Evolutionary conservation across 495 filamentous ascomycete species (phyloP), one percentile per base, ranked within the genome.

Genomic region (Tuber aestivum): DNA sequence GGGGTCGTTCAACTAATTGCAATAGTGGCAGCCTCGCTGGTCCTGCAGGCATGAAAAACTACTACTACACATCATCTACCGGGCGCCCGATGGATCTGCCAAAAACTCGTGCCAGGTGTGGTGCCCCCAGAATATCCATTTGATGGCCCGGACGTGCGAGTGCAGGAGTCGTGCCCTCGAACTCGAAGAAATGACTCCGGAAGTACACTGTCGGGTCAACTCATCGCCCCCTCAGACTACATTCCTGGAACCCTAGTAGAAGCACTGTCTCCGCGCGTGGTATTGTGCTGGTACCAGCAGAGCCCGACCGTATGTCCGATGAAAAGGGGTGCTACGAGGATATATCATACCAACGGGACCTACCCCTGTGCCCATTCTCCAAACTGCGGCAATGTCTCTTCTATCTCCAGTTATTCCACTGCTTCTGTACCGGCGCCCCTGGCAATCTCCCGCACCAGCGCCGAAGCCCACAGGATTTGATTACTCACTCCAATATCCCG

Each of bases 1-100:
- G 3, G 16, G 16, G 14, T 20, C 20, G 20, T 20, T 23, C 18
- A 48, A 21, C 45, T 23, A 0, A 23, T 48, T 48, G 45, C 18
- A 48, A 48, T 21, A 21, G 45, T 6, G 88, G 90, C 1, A 91
- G 91, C 71, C 87, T 98, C 79, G 90, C 93, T 40, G 93, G 97
- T 83, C 92, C 90, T 72, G 84, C 86, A 6, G 89, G 89, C 10
- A 86, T 98, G 41, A 90, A 89, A 72, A 85, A 85, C 61, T 87
- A 94, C 14, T 97, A n/a, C n/a, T n/a, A 95, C 81, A 97, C 94
- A 14, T 87, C 91, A 35, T 94, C 92, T 72, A 91, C 91, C 8
- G 94, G 93, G 3, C 84, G 85, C 74, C 86, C 86, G 41, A 89
- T 91, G 85, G 86, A 83, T 75, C 69, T 77, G n/a, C 82, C 84